These are phyloP conservation scores for Microsporum ferrugineum DNA, from an alignment of 2,329 filamentous ascomycete species.

Conservation along the genomic window DNA sequence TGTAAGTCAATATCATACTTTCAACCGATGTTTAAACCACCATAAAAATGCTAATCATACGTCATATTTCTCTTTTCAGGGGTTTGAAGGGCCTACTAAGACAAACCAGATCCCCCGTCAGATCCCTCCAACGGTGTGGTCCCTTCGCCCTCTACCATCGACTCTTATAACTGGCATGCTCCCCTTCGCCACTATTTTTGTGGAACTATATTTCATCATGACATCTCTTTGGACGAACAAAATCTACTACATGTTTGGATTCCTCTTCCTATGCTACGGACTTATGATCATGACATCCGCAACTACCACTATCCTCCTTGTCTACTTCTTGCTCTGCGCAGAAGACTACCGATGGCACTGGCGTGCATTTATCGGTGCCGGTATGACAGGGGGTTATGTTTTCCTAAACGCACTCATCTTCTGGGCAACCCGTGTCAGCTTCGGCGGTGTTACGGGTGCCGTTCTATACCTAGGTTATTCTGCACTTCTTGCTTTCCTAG, in stretches of 20 bases:
- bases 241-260: conserved; percentile 99
- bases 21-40: neutral
- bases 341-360: conserved; percentile 99
- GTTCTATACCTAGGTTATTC: conserved; percentile 93
- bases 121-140: conserved; percentile 73
- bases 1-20: conserved; percentile 23
- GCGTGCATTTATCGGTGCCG: conserved; percentile 84
- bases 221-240: conserved; percentile 97
- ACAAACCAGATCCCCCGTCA: conserved; percentile 98
- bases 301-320: conserved; percentile 81
- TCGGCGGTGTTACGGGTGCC: conserved; percentile 72
- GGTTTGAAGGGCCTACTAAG: conserved; percentile 68
- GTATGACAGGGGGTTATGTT: conserved; percentile 82
- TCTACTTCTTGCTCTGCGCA: conserved; percentile 89
- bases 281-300: conserved; percentile 95
- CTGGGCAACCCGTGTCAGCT: conserved; percentile 75
- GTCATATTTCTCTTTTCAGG: conserved; percentile 21
- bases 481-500: conserved; percentile 73
- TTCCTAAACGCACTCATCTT: conserved; percentile 87
- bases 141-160: conserved; percentile 75
- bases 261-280: conserved; percentile 93
- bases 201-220: conserved; percentile 99
- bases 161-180: conserved; percentile 86
- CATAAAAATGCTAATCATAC: too few relatives aligned
- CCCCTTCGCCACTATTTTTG: conserved; percentile 92